Evolutionary conservation across 2,329 filamentous ascomycete genomes (phyloP), one percentile per base, ranked within the genome.

Genomic region (Sphaceloma murrayae): DNA sequence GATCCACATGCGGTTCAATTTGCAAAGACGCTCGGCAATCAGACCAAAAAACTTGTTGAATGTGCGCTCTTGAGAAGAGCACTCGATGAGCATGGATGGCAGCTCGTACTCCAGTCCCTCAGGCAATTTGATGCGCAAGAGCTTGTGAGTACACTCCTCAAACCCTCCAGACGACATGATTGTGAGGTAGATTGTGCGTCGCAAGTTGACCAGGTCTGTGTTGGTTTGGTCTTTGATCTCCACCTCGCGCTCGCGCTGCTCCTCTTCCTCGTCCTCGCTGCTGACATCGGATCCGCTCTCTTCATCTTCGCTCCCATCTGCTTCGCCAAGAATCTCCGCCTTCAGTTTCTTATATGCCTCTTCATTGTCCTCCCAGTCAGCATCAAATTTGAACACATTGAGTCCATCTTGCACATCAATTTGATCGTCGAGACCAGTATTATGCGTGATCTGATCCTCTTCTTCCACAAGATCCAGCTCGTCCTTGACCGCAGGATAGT

Each of bases 221-320:
- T 98, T 98, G 51, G 83, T 93, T 67, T 94, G 87, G 58, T 98
- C 91, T 65, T 96, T 94, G 68, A 98, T 94, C 62, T 98, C 91
- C 63, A 96, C 73, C 14, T 82, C 82, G 58, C 82, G 79, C 59
- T 91, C 80, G 50, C 82, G 73, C 31, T 84, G 80, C 47, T 88
- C 82, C 45, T 84, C 82, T 43, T 81, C 78, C 17, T 58, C 58
- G 10, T 58, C 56, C 4, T 58, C 56, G 32, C 53, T 55, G 49
- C 52, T 56, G 26, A 52, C 54, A 0, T 77, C 77, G n/a, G 73
- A 75, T 47, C 78, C 82, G n/a, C 82, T 70, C 2, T 75, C 75
- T 7, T 73, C 82, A 11, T 72, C 74, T 47, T 74, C 71, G 56
- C 85, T 94, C n/a, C 76, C 87, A 57, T 66, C 67, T 22, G 60